Conservation (phyloP, 805 yeast genomes). For the Saturnispora saitoi region DNA sequence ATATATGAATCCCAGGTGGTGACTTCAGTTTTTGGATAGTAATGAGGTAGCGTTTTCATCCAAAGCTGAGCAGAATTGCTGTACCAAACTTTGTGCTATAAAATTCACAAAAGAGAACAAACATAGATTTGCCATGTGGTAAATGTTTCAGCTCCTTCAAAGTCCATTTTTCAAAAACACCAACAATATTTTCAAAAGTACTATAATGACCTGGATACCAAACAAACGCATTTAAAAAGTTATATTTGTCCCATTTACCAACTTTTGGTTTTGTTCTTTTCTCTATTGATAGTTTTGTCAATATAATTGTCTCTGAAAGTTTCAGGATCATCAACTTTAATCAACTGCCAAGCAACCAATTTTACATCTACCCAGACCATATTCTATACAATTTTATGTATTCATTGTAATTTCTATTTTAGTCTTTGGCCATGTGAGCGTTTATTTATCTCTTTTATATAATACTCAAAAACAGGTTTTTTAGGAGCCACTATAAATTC, state of each 20-base stretch:
- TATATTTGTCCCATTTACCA: slow-evolving; percentile 9
- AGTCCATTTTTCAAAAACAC: slow-evolving; percentile 35
- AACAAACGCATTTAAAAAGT: slow-evolving; percentile 12
- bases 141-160: slow-evolving; percentile 35
- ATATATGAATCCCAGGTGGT: slow-evolving; percentile 16
- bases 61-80: slow-evolving; percentile 22
- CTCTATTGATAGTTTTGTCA: slow-evolving; percentile 12
- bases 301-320: slow-evolving; percentile 13
- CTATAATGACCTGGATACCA: slow-evolving; percentile 17
- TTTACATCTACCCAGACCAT: not conserved
- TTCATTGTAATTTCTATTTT: not conserved
- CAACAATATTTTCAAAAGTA: slow-evolving; percentile 22
- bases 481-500: not conserved
- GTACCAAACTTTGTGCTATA: slow-evolving; percentile 30
- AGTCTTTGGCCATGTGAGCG: not conserved
- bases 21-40: slow-evolving; percentile 12
- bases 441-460: not conserved
- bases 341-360: not conserved
- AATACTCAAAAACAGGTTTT: not conserved
- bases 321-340: slow-evolving; percentile 10
- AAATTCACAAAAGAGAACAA: slow-evolving; percentile 17
- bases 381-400: not conserved
- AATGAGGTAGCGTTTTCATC: slow-evolving; percentile 14
- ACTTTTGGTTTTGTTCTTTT: slow-evolving; percentile 8
- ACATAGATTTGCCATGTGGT: slow-evolving; percentile 33